These are phyloP conservation scores for Coemansia sp. DNA, from an alignment of 192 early-diverging fungal genomes.

Conservation along the genomic window DNA sequence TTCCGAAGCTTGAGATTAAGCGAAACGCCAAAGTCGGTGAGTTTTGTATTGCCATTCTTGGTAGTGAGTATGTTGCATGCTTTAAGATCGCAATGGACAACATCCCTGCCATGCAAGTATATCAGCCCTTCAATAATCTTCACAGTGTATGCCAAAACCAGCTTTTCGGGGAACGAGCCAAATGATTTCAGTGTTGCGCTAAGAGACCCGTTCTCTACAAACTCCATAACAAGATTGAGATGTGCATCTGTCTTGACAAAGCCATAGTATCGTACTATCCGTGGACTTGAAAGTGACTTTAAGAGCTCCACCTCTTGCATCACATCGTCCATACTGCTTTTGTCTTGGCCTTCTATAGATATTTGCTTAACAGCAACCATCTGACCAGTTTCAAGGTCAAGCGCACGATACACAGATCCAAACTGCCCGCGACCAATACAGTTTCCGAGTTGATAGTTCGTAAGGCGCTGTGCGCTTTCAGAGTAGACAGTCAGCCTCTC, in stretches of 20 bases:
- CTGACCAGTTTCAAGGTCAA: conserved; percentile 76
- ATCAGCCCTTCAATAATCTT: conserved; percentile 89
- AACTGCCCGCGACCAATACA: conserved; percentile 90
- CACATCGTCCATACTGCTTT: conserved; percentile 69
- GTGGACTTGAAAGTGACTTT: conserved; percentile 79
- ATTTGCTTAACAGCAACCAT: conserved; percentile 89
- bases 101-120: conserved; percentile 85
- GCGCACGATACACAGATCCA: conserved; percentile 83
- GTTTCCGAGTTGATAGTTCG: conserved; percentile 75
- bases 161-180: conserved; percentile 86
- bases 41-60: conserved; percentile 93
- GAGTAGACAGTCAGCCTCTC: conserved; percentile 56
- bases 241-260: conserved; percentile 71
- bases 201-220: conserved; percentile 92
- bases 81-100: conserved; percentile 95
- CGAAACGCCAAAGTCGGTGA: conserved; percentile 96
- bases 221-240: conserved; percentile 87
- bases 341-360: conserved; percentile 66
- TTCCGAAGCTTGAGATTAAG: conserved; percentile 76
- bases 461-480: conserved; percentile 31
- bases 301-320: conserved; percentile 88
- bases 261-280: conserved; percentile 83
- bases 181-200: conserved; percentile 82
- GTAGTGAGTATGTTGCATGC: conserved; percentile 96
- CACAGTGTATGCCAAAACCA: conserved; percentile 81